phyloP scores from a whole-genome alignment of 177 flowering plant genomes.

The Vitis hybrid region DNA sequence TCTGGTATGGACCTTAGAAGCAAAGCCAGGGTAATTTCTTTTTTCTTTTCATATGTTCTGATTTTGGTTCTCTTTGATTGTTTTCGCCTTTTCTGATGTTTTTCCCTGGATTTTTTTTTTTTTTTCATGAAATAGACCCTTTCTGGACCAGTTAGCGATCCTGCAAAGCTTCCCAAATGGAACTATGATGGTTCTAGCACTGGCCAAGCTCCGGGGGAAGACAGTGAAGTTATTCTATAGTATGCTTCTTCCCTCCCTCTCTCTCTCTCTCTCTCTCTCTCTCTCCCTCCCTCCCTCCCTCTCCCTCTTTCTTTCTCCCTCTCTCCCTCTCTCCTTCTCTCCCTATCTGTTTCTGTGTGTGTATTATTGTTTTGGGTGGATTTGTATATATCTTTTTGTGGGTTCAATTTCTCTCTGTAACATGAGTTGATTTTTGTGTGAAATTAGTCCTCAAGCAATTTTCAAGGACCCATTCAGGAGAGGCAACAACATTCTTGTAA shows the following conservation, averaged over 20 bases:
- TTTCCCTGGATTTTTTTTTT: background rate
- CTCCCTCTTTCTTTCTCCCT: no score
- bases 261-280: background rate
- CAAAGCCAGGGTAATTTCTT: slow-evolving; percentile 23
- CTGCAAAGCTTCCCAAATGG: slow-evolving; percentile 24
- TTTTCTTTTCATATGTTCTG: background rate
- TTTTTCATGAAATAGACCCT: slow-evolving; percentile 10
- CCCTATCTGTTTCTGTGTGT: no score
- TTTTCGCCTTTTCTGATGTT: background rate
- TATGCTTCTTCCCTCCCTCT: background rate
- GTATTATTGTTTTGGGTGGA: no score
- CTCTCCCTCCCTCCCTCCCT: background rate
- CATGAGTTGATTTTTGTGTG: background rate
- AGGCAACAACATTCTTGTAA: slow-evolving; percentile 25
- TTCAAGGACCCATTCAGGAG: slow-evolving; percentile 27
- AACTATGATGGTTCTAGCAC: slow-evolving; percentile 30
- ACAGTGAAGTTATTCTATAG: slow-evolving; percentile 29
- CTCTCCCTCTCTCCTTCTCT: no score
- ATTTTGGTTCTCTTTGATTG: background rate
- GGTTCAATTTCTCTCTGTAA: background rate
- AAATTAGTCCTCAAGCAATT: slow-evolving; percentile 23
- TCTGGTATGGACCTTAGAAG: slow-evolving; percentile 29
- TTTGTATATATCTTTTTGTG: background rate
- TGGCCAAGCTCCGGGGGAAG: slow-evolving; percentile 26
- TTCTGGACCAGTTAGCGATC: slow-evolving; percentile 11